Conservation (phyloP, 2,329 filamentous ascomycete genomes). For the Calonectria leucothoes region DNA sequence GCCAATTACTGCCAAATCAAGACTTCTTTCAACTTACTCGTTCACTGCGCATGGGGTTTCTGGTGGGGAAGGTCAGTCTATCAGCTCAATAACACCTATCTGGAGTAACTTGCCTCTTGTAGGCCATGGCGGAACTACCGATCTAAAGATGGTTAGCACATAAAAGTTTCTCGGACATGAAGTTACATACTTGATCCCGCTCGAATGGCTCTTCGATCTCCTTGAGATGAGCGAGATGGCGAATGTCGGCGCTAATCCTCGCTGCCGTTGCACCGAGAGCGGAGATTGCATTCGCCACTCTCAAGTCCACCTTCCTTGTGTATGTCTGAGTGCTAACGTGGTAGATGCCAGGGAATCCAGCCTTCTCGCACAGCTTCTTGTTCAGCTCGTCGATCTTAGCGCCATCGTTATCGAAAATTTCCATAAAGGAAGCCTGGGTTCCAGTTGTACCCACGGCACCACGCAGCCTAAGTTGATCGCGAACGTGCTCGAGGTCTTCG, state of each 20-base stretch:
- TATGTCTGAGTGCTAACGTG: conserved; percentile 33
- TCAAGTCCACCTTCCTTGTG: conserved; percentile 82
- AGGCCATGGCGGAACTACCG: not conserved
- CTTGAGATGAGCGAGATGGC: conserved; percentile 80
- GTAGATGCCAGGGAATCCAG: conserved; percentile 23
- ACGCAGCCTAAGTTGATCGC: conserved; percentile 20
- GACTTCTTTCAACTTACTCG: not conserved
- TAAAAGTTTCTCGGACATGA: not conserved
- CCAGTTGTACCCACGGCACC: conserved; percentile 30
- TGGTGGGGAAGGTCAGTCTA: not conserved
- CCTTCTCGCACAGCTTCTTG: conserved; percentile 24
- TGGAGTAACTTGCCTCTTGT: not conserved
- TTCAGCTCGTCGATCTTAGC: conserved; percentile 26
- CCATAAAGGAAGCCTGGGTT: conserved; percentile 29
- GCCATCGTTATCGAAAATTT: conserved; percentile 22
- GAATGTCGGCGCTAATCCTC: conserved; percentile 78
- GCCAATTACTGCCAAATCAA: too few relatives aligned
- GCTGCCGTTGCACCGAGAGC: conserved; percentile 81
- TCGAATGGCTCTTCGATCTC: conserved; percentile 75
- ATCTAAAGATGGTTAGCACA: not conserved
- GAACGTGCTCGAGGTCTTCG: conserved; percentile 26
- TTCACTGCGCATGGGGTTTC: not conserved
- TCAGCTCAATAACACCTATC: not conserved
- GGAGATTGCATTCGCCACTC: conserved; percentile 78
- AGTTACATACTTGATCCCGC: not conserved